A percentile compares a stretch with the other conserved stretches of the same genome.
phyloP scores from a whole-genome alignment of 2,329 filamentous ascomycete genomes.

The Beauveria varroae region DNA sequence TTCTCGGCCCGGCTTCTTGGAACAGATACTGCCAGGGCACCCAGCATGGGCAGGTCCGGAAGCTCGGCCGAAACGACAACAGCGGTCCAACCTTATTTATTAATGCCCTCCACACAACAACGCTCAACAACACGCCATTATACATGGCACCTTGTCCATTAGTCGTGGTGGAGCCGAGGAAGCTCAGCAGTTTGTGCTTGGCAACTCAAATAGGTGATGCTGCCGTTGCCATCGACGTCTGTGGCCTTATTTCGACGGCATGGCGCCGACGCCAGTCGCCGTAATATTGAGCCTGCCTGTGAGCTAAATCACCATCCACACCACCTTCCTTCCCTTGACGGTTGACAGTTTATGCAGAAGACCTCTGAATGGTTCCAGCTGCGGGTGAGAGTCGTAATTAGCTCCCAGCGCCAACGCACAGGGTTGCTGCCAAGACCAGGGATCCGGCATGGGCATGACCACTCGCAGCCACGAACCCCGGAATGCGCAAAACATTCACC shows the following conservation, averaged over 20 bases:
- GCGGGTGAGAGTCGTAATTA: neutral
- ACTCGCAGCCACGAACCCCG: constrained; percentile 6
- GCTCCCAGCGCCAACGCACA: constrained; percentile 6
- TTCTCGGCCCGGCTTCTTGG: constrained; percentile 2
- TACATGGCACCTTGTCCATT: neutral
- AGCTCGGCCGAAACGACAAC: constrained; percentile 2
- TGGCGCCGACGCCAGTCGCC: neutral
- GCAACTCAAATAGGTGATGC: neutral
- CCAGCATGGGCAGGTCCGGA: neutral
- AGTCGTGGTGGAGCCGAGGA: neutral
- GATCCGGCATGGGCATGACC: constrained; percentile 6
- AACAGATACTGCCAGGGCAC: neutral
- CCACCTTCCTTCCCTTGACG: neutral
- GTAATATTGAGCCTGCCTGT: neutral
- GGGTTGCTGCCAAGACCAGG: constrained; percentile 9
- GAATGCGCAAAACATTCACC: neutral
- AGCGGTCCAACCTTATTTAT: neutral
- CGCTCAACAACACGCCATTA: neutral
- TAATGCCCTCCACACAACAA: neutral
- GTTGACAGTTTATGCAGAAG: neutral
- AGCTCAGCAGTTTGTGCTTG: neutral
- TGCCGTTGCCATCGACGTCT: neutral
- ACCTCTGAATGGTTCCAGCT: neutral
- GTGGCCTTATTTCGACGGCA: neutral
- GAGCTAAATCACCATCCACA: constrained; percentile 4